These are phyloP conservation scores for Sinapis alba DNA, from an alignment of 441 rosid species.

Conservation along the genomic window DNA sequence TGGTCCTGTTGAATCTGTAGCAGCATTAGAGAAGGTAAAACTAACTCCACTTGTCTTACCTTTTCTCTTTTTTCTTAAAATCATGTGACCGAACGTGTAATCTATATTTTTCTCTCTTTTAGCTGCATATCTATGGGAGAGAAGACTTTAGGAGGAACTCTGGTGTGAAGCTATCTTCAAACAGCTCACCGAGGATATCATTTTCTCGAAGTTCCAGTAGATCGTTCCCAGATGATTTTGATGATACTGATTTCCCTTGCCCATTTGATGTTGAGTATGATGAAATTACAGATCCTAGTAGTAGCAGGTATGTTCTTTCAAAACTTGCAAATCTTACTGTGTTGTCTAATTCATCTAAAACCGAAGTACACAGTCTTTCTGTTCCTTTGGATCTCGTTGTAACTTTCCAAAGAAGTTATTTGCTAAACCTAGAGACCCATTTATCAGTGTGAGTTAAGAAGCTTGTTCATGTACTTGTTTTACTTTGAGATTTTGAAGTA, in stretches of 20 bases:
- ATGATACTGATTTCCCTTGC: slow-evolving; percentile 73
- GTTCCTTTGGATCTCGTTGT: slow-evolving; percentile 1
- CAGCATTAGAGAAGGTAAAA: slow-evolving; percentile 68
- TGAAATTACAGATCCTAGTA: slow-evolving; percentile 57
- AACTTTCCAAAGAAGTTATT: background rate
- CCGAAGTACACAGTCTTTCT: background rate
- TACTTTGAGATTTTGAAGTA: background rate
- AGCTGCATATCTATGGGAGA: slow-evolving; percentile 59
- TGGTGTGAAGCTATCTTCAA: slow-evolving; percentile 53
- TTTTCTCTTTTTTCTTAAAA: background rate
- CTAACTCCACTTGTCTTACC: slow-evolving; percentile 19
- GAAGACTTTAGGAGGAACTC: slow-evolving; percentile 57
- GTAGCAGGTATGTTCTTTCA: slow-evolving; percentile 59
- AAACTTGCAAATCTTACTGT: slow-evolving; percentile 6
- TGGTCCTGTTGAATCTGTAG: slow-evolving; percentile 47
- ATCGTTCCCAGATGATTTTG: slow-evolving; percentile 74
- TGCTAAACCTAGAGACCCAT: background rate
- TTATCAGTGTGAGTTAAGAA: background rate
- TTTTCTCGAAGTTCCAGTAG: slow-evolving; percentile 77
- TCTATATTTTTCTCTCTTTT: slow-evolving; percentile 5
- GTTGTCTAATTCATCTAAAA: background rate
- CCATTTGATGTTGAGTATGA: slow-evolving; percentile 83
- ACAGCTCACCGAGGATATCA: slow-evolving; percentile 58
- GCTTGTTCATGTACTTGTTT: background rate
- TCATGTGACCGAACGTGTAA: slow-evolving; percentile 5